Evolutionary conservation across 139 green algal genomes (phyloP).

Genomic region (Chlorella ohadii): DNA sequence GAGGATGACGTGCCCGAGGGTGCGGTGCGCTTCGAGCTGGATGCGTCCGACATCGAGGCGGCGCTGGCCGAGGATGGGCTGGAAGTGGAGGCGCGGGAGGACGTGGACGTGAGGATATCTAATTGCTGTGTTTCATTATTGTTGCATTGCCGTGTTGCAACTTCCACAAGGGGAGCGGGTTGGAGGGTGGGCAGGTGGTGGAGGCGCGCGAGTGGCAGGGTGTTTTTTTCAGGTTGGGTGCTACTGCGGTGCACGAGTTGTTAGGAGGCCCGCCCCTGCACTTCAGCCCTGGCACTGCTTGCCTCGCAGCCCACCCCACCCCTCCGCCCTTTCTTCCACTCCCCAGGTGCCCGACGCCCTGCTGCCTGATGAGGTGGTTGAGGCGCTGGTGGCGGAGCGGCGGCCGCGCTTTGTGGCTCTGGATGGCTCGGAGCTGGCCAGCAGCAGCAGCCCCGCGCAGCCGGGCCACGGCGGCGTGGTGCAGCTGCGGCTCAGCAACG

Average conservation of each 20-base stretch:
- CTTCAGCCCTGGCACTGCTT: no score
- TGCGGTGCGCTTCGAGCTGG: conserved; percentile 81
- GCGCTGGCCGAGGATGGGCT: conserved; percentile 66
- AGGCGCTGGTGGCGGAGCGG: conserved; percentile 59
- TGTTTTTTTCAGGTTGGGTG: not conserved
- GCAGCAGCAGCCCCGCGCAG: conserved; percentile 22
- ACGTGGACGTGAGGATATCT: conserved; percentile 41
- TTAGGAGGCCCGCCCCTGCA: no score
- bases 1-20: conserved; percentile 56
- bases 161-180: no score
- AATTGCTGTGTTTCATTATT: not conserved
- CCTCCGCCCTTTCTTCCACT: no score
- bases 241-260: no score
- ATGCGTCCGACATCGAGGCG: conserved; percentile 70
- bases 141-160: no score
- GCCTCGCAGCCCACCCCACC: not conserved
- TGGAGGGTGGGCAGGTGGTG: no score
- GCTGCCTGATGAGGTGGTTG: conserved; percentile 70
- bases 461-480: conserved; percentile 68
- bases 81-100: conserved; percentile 61
- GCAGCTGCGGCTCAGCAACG: conserved; percentile 92
- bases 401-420: conserved; percentile 83
- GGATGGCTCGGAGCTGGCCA: conserved; percentile 5
- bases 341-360: conserved; percentile 70
- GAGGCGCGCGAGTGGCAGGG: no score